Percentiles rank a stretch among this genome's conserved stretches.
These are phyloP conservation scores for Teratosphaeria zuluensis DNA, from an alignment of 2,329 filamentous ascomycete genomes.

Conservation along the genomic window DNA sequence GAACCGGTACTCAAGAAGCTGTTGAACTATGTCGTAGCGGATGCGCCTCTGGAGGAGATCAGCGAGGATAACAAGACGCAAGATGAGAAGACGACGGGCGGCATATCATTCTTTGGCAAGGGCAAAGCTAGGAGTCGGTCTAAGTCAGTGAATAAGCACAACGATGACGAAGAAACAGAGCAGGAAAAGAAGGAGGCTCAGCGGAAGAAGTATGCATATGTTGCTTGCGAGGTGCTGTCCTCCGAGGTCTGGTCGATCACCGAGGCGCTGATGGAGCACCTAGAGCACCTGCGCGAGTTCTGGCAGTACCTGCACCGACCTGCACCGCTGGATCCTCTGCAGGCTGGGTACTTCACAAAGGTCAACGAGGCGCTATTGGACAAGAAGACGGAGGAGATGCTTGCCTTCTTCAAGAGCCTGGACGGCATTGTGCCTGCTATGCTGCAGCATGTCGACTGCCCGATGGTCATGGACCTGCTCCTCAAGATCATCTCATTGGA, in stretches of 20 bases:
- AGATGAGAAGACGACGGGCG: constrained; percentile 34
- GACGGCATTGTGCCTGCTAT: constrained; percentile 75
- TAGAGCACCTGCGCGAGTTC: constrained; percentile 67
- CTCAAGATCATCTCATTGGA: constrained; percentile 96
- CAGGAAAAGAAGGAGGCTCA: constrained; percentile 77
- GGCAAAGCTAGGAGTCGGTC: constrained; percentile 34
- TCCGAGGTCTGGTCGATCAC: constrained; percentile 97
- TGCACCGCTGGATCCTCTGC: constrained; percentile 80
- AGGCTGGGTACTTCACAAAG: constrained; percentile 97
- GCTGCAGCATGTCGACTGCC: constrained; percentile 88
- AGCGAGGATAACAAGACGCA: constrained; percentile 23
- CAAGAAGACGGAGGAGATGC: constrained; percentile 96
- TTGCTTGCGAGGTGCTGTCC: constrained; percentile 85
- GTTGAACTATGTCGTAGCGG: constrained; percentile 83
- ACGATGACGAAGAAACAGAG: constrained; percentile 32
- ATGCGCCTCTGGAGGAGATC: constrained; percentile 45
- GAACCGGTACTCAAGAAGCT: constrained; percentile 75
- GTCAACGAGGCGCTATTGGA: constrained; percentile 97
- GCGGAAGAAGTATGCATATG: constrained; percentile 85
- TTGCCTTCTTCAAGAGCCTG: constrained; percentile 75
- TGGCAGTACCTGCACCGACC: constrained; percentile 81
- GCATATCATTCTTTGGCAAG: constrained; percentile 38
- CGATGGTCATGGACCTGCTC: constrained; percentile 95
- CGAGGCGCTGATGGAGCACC: constrained; percentile 82
- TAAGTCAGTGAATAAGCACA: constrained; percentile 30